phyloP scores from a whole-genome alignment of 352 stramenopile species.

The Phytophthora cryptogea region DNA sequence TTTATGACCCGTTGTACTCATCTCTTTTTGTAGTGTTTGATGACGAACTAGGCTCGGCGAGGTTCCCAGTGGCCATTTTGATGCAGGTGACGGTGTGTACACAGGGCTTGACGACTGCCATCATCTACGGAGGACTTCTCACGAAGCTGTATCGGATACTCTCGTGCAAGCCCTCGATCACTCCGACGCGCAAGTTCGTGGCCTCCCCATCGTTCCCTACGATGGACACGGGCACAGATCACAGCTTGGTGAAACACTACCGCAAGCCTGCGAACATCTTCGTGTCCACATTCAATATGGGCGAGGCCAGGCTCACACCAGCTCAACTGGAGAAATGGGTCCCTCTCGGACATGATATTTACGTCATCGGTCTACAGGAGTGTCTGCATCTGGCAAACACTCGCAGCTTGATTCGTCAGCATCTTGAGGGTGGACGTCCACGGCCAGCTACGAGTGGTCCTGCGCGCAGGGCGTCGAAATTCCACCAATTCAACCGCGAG shows the following conservation, averaged over 20 bases:
- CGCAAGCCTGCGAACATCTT: conserved; percentile 69
- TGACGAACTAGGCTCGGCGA: conserved; percentile 41
- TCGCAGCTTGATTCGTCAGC: conserved; percentile 54
- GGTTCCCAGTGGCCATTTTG: conserved; percentile 54
- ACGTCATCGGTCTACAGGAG: conserved; percentile 89
- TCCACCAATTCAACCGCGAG: conserved; percentile 70
- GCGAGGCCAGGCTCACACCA: conserved; percentile 62
- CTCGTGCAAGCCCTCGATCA: conserved; percentile 27
- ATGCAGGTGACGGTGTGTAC: conserved; percentile 74
- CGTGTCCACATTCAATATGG: conserved; percentile 88
- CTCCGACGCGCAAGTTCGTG: conserved; percentile 40
- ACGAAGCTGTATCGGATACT: conserved; percentile 42
- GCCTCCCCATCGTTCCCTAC: conserved; percentile 39
- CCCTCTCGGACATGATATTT: conserved; percentile 77
- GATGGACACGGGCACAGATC: conserved; percentile 24
- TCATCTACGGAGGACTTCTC: conserved; percentile 65
- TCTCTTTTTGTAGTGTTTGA: conserved; percentile 47
- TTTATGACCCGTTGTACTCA: conserved; percentile 1
- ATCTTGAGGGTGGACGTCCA: conserved; percentile 61
- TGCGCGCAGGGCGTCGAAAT: conserved; percentile 28
- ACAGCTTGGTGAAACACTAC: conserved; percentile 38
- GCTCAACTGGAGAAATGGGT: conserved; percentile 79
- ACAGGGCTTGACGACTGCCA: conserved; percentile 61
- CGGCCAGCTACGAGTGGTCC: conserved; percentile 28
- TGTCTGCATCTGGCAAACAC: conserved; percentile 81